These are phyloP conservation scores for Penicillium riverlandense DNA, from an alignment of 495 filamentous ascomycete species.

Conservation along the genomic window DNA sequence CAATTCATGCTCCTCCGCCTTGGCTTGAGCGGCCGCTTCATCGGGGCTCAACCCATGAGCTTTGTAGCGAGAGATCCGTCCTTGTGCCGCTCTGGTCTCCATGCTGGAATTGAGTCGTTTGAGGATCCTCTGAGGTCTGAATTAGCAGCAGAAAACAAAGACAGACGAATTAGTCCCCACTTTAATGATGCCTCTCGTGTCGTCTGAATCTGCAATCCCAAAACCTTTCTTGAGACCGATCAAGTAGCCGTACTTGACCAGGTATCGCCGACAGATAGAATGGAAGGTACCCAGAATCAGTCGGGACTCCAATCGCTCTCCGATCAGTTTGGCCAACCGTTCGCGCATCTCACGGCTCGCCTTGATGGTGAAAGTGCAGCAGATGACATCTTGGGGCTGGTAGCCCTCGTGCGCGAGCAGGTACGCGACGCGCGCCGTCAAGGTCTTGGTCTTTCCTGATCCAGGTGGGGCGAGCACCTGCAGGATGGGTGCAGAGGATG, in stretches of 20 bases:
- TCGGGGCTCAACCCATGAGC: constrained; percentile 54
- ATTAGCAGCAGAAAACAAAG: constrained; percentile 3
- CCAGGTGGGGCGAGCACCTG: constrained; percentile 87
- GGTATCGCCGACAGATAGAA: constrained; percentile 81
- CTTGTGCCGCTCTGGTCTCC: constrained; percentile 60
- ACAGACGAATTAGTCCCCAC: constrained; percentile 18
- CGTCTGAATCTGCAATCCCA: constrained; percentile 84
- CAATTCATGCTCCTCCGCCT: constrained; percentile 64
- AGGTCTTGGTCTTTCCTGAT: constrained; percentile 92
- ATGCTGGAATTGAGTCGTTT: constrained; percentile 62
- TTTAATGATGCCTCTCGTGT: constrained; percentile 66
- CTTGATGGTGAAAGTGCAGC: constrained; percentile 97
- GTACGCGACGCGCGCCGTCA: constrained; percentile 91
- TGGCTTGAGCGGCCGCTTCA: constrained; percentile 28
- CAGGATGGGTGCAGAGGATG: constrained; percentile 66
- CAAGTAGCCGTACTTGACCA: constrained; percentile 76
- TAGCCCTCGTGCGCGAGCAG: constrained; percentile 73
- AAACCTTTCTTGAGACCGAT: constrained; percentile 81
- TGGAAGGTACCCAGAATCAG: constrained; percentile 94
- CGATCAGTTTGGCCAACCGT: constrained; percentile 71
- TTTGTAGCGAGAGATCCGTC: constrained; percentile 82
- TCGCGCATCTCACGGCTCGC: constrained; percentile 94
- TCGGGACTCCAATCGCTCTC: constrained; percentile 66
- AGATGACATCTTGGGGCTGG: constrained; percentile 86
- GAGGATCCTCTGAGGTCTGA: constrained; percentile 55